phyloP scores from a whole-genome alignment of 257 asterid species.

The Orobanche coerulescens region DNA sequence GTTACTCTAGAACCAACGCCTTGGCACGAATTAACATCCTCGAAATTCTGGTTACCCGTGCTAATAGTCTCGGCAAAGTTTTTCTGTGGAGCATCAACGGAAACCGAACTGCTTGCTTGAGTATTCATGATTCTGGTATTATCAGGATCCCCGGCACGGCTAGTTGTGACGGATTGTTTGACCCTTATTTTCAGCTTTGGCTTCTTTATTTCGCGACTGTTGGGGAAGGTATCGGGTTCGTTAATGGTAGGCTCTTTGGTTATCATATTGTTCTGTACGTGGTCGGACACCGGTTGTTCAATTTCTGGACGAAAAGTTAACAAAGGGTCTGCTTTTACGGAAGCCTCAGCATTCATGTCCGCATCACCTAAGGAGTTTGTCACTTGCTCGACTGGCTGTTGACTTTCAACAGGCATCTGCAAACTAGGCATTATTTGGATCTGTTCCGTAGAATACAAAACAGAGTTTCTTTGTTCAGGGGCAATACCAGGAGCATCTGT shows the following conservation, averaged over 20 bases:
- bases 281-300: conserved; percentile 27
- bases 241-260: conserved; percentile 38
- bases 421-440: conserved; percentile 5
- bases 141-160: conserved; percentile 52
- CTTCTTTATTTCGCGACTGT: conserved; percentile 55
- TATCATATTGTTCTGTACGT: conserved; percentile 24
- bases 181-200: conserved; percentile 73
- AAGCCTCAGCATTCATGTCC: conserved; percentile 23
- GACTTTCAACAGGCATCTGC: conserved; percentile 21
- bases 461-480: conserved; percentile 26
- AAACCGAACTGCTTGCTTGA: conserved; percentile 69
- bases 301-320: conserved; percentile 18
- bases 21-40: conserved; percentile 79
- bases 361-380: conserved; percentile 23
- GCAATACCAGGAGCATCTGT: conserved; percentile 22
- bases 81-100: conserved; percentile 73
- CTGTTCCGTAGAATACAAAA: conserved; percentile 25
- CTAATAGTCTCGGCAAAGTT: conserved; percentile 44
- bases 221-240: conserved; percentile 44
- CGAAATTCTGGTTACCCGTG: conserved; percentile 56
- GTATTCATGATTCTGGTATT: conserved; percentile 29
- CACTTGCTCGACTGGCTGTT: conserved; percentile 23
- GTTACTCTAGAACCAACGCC: conserved; percentile 91
- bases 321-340: conserved; percentile 24
- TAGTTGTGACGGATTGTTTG: conserved; percentile 56